A percentile compares a stretch with the other conserved stretches of the same genome.
Conservation (phyloP, 805 yeast species). For the Teunomyces panamensis region DNA sequence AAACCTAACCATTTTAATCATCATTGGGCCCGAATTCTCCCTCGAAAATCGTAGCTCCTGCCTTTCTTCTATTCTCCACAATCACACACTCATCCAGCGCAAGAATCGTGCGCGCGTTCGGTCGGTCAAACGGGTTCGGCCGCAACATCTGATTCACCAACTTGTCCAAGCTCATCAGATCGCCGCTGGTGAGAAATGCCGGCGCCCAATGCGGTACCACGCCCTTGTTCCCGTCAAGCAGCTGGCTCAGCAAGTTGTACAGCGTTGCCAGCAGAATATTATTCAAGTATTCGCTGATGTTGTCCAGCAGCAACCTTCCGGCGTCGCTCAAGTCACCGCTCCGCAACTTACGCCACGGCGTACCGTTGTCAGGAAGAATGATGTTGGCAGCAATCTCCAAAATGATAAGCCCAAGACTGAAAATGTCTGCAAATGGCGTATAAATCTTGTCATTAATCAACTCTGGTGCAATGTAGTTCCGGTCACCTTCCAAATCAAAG, state of each 20-base stretch:
- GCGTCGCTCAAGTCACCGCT: slow-evolving; percentile 96
- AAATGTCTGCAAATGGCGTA: slow-evolving; percentile 90
- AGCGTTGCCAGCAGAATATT: slow-evolving; percentile 34
- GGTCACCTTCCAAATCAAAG: slow-evolving; percentile 93
- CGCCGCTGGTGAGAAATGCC: slow-evolving; percentile 63
- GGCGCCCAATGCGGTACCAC: slow-evolving; percentile 86
- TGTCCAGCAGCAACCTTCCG: slow-evolving; percentile 65
- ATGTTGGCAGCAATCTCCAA: slow-evolving; percentile 96
- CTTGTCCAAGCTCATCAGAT: slow-evolving; percentile 59
- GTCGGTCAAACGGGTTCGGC: slow-evolving; percentile 78
- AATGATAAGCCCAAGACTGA: slow-evolving; percentile 89
- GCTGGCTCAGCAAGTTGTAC: slow-evolving; percentile 9
- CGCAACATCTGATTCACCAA: slow-evolving; percentile 86
- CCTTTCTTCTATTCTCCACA: slow-evolving; percentile 77
- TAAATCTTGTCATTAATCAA: slow-evolving; percentile 78
- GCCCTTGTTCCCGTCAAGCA: slow-evolving; percentile 16
- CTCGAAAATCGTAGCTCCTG: slow-evolving; percentile 93
- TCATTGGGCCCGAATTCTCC: slow-evolving; percentile 86
- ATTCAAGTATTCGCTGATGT: slow-evolving; percentile 40
- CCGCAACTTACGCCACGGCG: slow-evolving; percentile 92
- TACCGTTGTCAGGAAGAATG: slow-evolving; percentile 90
- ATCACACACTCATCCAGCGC: slow-evolving; percentile 67
- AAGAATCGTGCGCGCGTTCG: slow-evolving; percentile 74
- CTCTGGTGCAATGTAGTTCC: slow-evolving; percentile 98
- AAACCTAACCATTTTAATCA: neutral